Conservation (phyloP, 2,329 filamentous ascomycete genomes). For the Fusarium devonianum region DNA sequence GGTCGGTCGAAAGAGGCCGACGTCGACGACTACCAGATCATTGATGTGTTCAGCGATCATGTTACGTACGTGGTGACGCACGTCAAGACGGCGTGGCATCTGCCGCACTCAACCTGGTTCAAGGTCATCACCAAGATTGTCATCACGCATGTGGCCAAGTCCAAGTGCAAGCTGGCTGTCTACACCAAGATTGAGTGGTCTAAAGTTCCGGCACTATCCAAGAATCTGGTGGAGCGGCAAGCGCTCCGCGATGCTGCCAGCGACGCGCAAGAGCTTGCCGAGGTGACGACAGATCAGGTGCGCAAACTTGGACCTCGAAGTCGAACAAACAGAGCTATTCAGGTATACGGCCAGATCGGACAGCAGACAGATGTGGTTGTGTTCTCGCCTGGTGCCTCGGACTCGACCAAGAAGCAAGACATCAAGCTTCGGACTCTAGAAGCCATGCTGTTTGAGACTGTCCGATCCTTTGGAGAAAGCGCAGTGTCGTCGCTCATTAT, state of each 20-base stretch:
- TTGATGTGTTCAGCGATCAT: slow-evolving; percentile 83
- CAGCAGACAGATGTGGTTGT: slow-evolving; percentile 69
- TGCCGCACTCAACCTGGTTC: slow-evolving; percentile 82
- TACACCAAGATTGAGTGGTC: slow-evolving; percentile 90
- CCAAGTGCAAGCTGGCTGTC: slow-evolving; percentile 88
- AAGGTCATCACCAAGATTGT: slow-evolving; percentile 88
- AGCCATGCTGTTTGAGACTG: slow-evolving; percentile 75
- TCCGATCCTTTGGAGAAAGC: slow-evolving; percentile 77
- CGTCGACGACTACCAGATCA: slow-evolving; percentile 83
- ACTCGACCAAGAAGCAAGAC: slow-evolving; percentile 61
- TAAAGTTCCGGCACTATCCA: slow-evolving; percentile 67
- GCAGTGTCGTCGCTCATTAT: slow-evolving; percentile 79
- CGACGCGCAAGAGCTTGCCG: slow-evolving; percentile 77
- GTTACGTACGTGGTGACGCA: slow-evolving; percentile 71
- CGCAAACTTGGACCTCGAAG: slow-evolving; percentile 75
- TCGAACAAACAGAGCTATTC: slow-evolving; percentile 78
- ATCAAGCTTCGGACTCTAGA: slow-evolving; percentile 69
- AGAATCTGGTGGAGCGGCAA: slow-evolving; percentile 69
- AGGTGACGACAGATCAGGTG: slow-evolving; percentile 80
- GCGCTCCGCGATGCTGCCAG: slow-evolving; percentile 78
- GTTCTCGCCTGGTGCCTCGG: slow-evolving; percentile 60
- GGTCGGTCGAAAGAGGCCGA: slow-evolving; percentile 66
- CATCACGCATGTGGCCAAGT: slow-evolving; percentile 92
- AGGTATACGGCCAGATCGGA: slow-evolving; percentile 80
- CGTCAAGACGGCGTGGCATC: slow-evolving; percentile 76